phyloP scores from a whole-genome alignment of 768 basidiomycete species.

The Xerocomellus dryophilus region DNA sequence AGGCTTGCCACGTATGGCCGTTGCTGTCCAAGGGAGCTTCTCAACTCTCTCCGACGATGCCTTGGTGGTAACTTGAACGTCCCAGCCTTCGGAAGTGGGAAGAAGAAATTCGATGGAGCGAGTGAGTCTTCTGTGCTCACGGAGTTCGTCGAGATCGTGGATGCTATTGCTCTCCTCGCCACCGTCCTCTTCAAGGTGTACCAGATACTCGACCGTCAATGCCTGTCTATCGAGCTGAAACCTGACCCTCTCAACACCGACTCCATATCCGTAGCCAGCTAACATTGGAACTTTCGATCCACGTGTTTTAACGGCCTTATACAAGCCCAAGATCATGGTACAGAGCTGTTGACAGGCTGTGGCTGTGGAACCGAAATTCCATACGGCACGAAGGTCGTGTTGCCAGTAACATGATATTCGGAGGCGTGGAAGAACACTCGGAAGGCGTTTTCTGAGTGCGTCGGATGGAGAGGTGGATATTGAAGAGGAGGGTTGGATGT shows the following conservation, averaged over 20 bases:
- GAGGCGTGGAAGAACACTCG: slow-evolving; percentile 39
- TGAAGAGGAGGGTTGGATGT: slow-evolving; percentile 40
- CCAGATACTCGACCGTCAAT: slow-evolving; percentile 76
- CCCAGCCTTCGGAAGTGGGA: slow-evolving; percentile 79
- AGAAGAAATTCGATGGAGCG: slow-evolving; percentile 81
- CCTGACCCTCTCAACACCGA: slow-evolving; percentile 72
- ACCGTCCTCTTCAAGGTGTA: slow-evolving; percentile 62
- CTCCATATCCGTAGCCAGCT: slow-evolving; percentile 74
- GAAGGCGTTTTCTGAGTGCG: slow-evolving; percentile 30
- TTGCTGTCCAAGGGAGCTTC: slow-evolving; percentile 68
- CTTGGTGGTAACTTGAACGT: slow-evolving; percentile 73
- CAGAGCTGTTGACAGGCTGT: slow-evolving; percentile 76
- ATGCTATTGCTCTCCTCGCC: slow-evolving; percentile 19
- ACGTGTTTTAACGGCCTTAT: slow-evolving; percentile 77
- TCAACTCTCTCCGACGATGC: slow-evolving; percentile 73
- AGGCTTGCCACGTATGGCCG: slow-evolving; percentile 47
- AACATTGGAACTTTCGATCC: slow-evolving; percentile 73
- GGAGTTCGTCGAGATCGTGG: slow-evolving; percentile 62
- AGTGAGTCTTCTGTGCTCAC: slow-evolving; percentile 67
- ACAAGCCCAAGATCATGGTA: slow-evolving; percentile 77
- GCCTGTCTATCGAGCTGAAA: slow-evolving; percentile 85
- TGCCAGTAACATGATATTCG: slow-evolving; percentile 94
- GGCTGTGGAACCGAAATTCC: slow-evolving; percentile 70
- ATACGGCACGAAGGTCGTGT: slow-evolving; percentile 84
- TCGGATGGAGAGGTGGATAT: slow-evolving; percentile 35